Percentiles rank a stretch among this genome's conserved stretches.
These are phyloP conservation scores for Pseudocercospora vitis DNA, from an alignment of 2,329 filamentous ascomycete genomes.

Conservation along the genomic window DNA sequence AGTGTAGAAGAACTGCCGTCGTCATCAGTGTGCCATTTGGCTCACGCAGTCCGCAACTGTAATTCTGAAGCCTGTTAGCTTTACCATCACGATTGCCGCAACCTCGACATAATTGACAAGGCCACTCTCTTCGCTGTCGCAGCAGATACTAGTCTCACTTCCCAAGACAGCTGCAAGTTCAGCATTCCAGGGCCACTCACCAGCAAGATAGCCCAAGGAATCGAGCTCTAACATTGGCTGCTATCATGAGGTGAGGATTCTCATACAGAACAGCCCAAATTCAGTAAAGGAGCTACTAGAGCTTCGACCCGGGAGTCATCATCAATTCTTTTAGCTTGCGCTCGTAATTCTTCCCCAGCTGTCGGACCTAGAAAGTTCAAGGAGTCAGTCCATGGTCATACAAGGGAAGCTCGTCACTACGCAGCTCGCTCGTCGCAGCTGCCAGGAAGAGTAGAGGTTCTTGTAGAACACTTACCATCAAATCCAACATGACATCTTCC, in stretches of 20 bases:
- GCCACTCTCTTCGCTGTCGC: conserved; percentile 46
- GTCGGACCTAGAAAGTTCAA: too few species aligned
- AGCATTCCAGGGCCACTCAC: conserved; percentile 41
- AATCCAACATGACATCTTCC: conserved; percentile 71
- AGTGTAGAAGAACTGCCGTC: conserved; percentile 41
- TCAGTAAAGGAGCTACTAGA: too few species aligned
- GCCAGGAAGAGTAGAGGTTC: too few species aligned
- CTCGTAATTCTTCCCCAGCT: conserved; percentile 69
- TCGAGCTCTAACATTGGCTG: conserved; percentile 35
- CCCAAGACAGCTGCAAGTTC: conserved; percentile 17
- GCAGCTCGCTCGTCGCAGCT: too few species aligned
- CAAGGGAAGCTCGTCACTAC: too few species aligned
- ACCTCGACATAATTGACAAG: conserved; percentile 22
- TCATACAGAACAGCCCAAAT: too few species aligned
- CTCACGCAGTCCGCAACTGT: conserved; percentile 47
- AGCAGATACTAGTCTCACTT: conserved; percentile 38
- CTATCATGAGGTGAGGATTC: too few species aligned
- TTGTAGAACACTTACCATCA: too few species aligned
- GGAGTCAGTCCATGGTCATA: too few species aligned
- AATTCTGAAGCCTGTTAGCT: conserved; percentile 25
- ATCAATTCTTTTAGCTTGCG: conserved; percentile 57
- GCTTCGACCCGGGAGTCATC: conserved; percentile 27
- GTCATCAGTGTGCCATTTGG: conserved; percentile 46
- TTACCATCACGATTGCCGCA: neutral
- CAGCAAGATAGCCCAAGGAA: conserved; percentile 36